Percentiles rank a stretch among this genome's conserved stretches.
These are phyloP conservation scores for Datura wrightii DNA, from an alignment of 257 asterid genomes.

Conservation along the genomic window DNA sequence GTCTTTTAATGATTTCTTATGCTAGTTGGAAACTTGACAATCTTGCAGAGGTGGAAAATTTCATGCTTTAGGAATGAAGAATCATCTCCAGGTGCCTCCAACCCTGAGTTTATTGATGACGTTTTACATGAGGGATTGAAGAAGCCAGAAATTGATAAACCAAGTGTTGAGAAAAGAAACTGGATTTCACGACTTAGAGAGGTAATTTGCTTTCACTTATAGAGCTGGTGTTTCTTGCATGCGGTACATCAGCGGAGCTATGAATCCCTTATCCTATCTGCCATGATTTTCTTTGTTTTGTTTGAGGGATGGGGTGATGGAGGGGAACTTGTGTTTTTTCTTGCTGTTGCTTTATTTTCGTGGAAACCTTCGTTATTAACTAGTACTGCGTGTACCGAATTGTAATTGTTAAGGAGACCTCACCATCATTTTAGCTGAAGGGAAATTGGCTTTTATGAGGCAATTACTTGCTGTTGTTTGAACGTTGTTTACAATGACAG, in stretches of 20 bases:
- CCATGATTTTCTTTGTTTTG: neutral
- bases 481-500: neutral
- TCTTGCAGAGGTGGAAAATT: slow-evolving; percentile 69
- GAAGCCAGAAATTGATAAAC: slow-evolving; percentile 50
- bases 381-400: neutral
- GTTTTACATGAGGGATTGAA: slow-evolving; percentile 54
- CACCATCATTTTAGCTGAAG: neutral
- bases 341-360: slow-evolving; percentile 10
- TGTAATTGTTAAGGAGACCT: neutral
- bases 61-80: slow-evolving; percentile 82
- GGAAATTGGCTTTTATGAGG: neutral
- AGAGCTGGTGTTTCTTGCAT: neutral
- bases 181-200: slow-evolving; percentile 50
- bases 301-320: neutral
- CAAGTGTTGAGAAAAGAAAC: slow-evolving; percentile 45
- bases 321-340: neutral
- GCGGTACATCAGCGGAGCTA: neutral
- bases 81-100: slow-evolving; percentile 47
- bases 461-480: too few species aligned
- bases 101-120: slow-evolving; percentile 56
- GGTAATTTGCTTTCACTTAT: slow-evolving; percentile 47
- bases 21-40: slow-evolving; percentile 11
- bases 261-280: neutral
- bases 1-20: neutral
- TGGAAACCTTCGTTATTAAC: neutral